Conservation (phyloP, 768 basidiomycete genomes). For the Termitomyces sp. region DNA sequence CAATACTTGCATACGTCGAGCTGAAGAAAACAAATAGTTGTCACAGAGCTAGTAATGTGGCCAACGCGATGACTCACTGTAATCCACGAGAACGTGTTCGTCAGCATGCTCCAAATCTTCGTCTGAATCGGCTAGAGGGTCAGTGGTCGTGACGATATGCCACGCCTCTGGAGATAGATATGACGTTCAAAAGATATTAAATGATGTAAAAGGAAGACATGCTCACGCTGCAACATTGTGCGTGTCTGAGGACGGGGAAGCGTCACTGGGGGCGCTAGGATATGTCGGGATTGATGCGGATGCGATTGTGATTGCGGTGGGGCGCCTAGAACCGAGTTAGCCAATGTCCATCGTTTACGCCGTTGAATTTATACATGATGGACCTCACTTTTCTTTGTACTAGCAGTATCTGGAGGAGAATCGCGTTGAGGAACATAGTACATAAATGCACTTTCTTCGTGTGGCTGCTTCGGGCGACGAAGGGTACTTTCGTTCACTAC, state of each 20-base stretch:
- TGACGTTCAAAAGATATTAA: not conserved
- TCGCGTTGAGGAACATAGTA: slow-evolving; percentile 45
- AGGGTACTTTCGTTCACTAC: slow-evolving; percentile 28
- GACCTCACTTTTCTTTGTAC: slow-evolving; percentile 18
- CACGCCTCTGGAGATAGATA: slow-evolving; percentile 56
- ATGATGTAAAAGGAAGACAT: slow-evolving; percentile 4
- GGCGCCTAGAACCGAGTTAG: slow-evolving; percentile 1
- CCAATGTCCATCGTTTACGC: not conserved
- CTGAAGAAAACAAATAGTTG: slow-evolving; percentile 24
- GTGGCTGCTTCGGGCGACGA: slow-evolving; percentile 30
- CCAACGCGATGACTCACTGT: slow-evolving; percentile 40
- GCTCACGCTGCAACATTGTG: slow-evolving; percentile 44
- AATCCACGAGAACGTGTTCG: slow-evolving; percentile 60
- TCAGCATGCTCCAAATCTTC: slow-evolving; percentile 55
- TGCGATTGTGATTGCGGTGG: slow-evolving; percentile 12
- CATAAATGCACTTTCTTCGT: slow-evolving; percentile 44
- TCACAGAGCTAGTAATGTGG: not conserved
- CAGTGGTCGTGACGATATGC: slow-evolving; percentile 57
- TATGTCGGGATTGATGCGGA: slow-evolving; percentile 8
- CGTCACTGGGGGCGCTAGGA: slow-evolving; percentile 22
- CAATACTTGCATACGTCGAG: slow-evolving; percentile 36
- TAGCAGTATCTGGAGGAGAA: slow-evolving; percentile 18
- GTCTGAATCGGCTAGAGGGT: slow-evolving; percentile 71
- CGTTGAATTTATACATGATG: not conserved
- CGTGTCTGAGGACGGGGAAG: slow-evolving; percentile 26